Evolutionary conservation across 495 filamentous ascomycete genomes (phyloP).

Genomic region (Amniculicola lignicola): DNA sequence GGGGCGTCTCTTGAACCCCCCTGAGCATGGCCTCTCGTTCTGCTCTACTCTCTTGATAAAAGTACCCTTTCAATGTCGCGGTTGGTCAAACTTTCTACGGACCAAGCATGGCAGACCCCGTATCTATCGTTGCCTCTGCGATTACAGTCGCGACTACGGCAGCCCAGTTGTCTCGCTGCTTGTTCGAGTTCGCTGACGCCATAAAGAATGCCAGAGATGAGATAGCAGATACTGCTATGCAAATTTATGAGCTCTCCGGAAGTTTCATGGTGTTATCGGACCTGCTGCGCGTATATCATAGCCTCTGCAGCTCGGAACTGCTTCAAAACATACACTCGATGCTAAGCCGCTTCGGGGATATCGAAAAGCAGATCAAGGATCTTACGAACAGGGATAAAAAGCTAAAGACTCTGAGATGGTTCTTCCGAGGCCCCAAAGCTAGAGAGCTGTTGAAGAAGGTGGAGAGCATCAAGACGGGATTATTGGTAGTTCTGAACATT

Average conservation of each 20-base stretch:
- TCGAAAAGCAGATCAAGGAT: not conserved
- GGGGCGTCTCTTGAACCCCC: no score
- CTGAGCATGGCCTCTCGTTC: no score
- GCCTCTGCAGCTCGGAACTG: not conserved
- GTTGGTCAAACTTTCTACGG: no score
- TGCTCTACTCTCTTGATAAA: no score
- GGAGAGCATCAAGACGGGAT: not conserved
- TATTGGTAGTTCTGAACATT: not conserved
- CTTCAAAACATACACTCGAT: not conserved
- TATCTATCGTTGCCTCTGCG: not conserved
- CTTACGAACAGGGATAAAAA: not conserved
- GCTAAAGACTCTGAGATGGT: slow-evolving; percentile 3
- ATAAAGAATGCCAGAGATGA: not conserved
- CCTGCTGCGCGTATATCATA: not conserved
- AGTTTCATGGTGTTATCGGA: not conserved
- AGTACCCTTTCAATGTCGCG: no score
- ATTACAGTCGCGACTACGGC: not conserved
- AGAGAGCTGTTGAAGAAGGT: slow-evolving; percentile 3
- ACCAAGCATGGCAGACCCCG: slow-evolving; percentile 4
- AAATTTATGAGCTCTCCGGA: not conserved
- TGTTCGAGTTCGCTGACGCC: not conserved
- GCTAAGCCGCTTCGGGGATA: not conserved
- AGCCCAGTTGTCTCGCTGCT: not conserved
- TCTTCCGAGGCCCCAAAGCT: slow-evolving; percentile 4
- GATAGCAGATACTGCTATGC: not conserved